A percentile compares a stretch with the other conserved stretches of the same genome.
Evolutionary conservation across 441 rosid species (phyloP).

Genomic region (Dalechampia spathulata): DNA sequence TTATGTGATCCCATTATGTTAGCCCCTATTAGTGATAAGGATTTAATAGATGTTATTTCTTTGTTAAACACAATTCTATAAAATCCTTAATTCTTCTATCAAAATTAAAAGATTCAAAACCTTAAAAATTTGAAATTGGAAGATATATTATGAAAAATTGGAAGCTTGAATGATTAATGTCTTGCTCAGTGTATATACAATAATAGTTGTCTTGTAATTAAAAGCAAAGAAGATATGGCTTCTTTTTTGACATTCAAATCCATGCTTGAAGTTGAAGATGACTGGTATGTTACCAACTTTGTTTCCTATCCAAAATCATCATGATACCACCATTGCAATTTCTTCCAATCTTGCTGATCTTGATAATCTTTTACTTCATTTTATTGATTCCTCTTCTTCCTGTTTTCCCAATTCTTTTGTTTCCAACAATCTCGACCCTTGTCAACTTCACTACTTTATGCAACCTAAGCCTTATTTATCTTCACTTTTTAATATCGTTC

Average conservation of each 20-base stretch:
- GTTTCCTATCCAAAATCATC: conserved; percentile 28
- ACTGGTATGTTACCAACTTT: conserved; percentile 33
- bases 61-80: no score
- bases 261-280: conserved; percentile 50
- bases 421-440: conserved; percentile 50
- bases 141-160: no score
- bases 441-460: conserved; percentile 49
- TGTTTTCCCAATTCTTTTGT: conserved; percentile 50
- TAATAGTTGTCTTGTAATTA: conserved; percentile 12
- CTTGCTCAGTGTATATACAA: no score
- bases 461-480: conserved; percentile 32
- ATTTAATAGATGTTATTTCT: no score
- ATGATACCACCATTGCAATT: conserved; percentile 30
- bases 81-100: no score
- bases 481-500: conserved; percentile 35
- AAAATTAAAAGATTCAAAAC: no score
- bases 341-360: conserved; percentile 41
- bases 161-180: no score
- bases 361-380: conserved; percentile 36
- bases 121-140: no score
- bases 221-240: conserved; percentile 35
- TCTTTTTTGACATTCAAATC: conserved; percentile 31
- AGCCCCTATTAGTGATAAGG: no score
- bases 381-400: conserved; percentile 50
- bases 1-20: no score